These are phyloP conservation scores for Cytospora piceicola DNA, from an alignment of 2,329 filamentous ascomycete species.

Conservation along the genomic window DNA sequence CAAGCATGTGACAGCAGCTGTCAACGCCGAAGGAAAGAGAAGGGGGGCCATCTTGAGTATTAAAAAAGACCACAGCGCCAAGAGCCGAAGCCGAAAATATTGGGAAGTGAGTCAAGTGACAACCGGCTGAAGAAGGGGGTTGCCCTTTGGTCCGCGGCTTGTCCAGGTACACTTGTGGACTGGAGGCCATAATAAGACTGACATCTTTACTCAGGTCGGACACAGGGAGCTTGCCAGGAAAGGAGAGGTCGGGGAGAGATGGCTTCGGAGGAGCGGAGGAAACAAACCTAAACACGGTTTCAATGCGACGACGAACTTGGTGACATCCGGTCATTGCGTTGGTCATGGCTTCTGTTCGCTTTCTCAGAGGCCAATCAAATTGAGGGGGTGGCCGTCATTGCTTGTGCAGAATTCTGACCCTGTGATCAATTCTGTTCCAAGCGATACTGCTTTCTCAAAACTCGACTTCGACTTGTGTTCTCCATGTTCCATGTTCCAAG, in stretches of 20 bases:
- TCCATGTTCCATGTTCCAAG: too few relatives aligned
- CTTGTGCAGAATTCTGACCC: background rate
- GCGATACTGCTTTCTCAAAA: background rate
- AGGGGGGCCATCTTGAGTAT: constrained; percentile 13
- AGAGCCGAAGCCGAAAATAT: constrained; percentile 9
- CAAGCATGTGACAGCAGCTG: constrained; percentile 19
- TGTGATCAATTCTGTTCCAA: background rate
- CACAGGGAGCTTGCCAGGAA: constrained; percentile 25
- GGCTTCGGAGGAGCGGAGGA: constrained; percentile 30
- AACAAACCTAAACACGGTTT: background rate
- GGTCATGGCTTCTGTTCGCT: background rate
- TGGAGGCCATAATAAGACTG: background rate
- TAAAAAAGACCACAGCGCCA: constrained; percentile 6
- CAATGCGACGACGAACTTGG: background rate
- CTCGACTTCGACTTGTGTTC: background rate
- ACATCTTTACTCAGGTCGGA: constrained; percentile 10
- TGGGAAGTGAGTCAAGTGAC: constrained; percentile 17
- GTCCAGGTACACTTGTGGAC: constrained; percentile 19
- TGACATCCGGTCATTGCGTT: background rate
- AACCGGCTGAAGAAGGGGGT: constrained; percentile 20
- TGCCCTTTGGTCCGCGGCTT: constrained; percentile 30
- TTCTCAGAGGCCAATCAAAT: background rate
- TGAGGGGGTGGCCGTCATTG: background rate
- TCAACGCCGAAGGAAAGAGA: constrained; percentile 3
- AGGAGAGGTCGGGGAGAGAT: constrained; percentile 13